A percentile compares a stretch with the other conserved stretches of the same genome.
Conservation (phyloP, 495 filamentous ascomycete species). For the Penicillium cinerascens region DNA sequence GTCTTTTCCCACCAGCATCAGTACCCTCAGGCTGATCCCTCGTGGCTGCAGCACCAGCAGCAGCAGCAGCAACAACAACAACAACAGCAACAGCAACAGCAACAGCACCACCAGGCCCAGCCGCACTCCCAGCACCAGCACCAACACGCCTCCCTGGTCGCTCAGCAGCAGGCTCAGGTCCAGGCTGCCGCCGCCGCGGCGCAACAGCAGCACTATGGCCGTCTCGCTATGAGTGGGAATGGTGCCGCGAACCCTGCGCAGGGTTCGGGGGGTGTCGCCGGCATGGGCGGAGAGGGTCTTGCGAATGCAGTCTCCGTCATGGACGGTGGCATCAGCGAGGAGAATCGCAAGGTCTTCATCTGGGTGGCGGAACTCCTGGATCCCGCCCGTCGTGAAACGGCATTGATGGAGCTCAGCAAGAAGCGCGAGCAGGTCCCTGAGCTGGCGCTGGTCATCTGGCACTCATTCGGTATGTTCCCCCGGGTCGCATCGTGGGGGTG, state of each 20-base stretch:
- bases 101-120: slow-evolving; percentile 65
- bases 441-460: slow-evolving; percentile 94
- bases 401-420: slow-evolving; percentile 95
- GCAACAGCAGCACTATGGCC: slow-evolving; percentile 78
- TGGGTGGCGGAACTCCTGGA: slow-evolving; percentile 94
- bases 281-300: slow-evolving; percentile 52
- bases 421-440: slow-evolving; percentile 98
- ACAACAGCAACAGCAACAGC: slow-evolving; percentile 53
- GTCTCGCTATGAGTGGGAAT: slow-evolving; percentile 64
- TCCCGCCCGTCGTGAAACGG: slow-evolving; percentile 79
- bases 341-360: slow-evolving; percentile 85
- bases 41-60: slow-evolving; percentile 70
- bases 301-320: slow-evolving; percentile 44
- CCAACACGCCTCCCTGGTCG: slow-evolving; percentile 46
- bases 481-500: slow-evolving; percentile 2
- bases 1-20: slow-evolving; percentile 79
- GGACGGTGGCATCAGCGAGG: slow-evolving; percentile 71
- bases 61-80: slow-evolving; percentile 30
- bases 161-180: slow-evolving; percentile 56
- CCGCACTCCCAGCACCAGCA: slow-evolving; percentile 51
- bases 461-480: slow-evolving; percentile 81
- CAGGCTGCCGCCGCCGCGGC: slow-evolving; percentile 61
- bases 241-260: slow-evolving; percentile 35
- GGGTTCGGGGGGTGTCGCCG: slow-evolving; percentile 34
- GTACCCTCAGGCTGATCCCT: slow-evolving; percentile 69